phyloP scores from a whole-genome alignment of 495 filamentous ascomycete species.

The Lasiosphaeria ovina region DNA sequence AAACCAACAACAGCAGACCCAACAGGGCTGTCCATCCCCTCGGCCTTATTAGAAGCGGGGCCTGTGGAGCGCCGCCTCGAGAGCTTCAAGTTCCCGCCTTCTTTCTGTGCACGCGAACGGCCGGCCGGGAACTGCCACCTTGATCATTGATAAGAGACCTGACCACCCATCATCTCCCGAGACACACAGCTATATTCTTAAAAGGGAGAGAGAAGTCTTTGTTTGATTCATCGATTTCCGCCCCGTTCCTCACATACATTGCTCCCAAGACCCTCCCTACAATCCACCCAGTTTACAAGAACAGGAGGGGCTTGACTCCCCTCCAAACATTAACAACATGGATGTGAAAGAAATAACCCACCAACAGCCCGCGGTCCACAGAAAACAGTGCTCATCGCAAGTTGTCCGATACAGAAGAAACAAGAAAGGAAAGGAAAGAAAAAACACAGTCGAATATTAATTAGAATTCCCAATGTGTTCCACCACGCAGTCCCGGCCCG shows the following conservation, averaged over 20 bases:
- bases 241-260: neutral
- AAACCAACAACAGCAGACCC: neutral
- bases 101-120: no score
- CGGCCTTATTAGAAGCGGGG: neutral
- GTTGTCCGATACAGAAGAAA: slow-evolving; percentile 4
- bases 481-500: slow-evolving; percentile 11
- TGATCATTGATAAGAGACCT: neutral
- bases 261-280: neutral
- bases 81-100: no score
- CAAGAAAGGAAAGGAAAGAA: slow-evolving; percentile 8
- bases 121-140: neutral
- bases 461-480: slow-evolving; percentile 4
- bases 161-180: neutral
- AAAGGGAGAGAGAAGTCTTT: neutral
- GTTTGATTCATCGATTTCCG: slow-evolving; percentile 5
- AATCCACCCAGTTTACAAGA: neutral
- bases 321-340: neutral
- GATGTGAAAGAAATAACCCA: neutral
- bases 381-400: neutral
- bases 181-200: neutral
- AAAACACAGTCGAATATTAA: slow-evolving; percentile 8
- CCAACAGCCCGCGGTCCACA: neutral
- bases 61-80: no score
- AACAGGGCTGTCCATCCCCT: neutral
- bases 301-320: neutral